Evolutionary conservation across 2,329 filamentous ascomycete genomes (phyloP).

Genomic region (Shiraia bambusicola): DNA sequence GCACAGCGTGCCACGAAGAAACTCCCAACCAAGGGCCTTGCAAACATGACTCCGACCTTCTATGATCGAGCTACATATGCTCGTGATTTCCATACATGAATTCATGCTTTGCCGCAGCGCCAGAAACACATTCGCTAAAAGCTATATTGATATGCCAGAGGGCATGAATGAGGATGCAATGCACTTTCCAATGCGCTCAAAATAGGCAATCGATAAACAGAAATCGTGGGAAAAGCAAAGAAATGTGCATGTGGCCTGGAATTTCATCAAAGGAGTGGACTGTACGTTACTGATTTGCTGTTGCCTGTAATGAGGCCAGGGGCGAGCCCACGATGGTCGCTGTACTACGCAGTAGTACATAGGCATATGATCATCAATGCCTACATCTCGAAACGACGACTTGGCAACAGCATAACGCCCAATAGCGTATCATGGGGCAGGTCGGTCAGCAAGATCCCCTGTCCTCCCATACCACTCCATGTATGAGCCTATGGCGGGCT

Average conservation of each 20-base stretch:
- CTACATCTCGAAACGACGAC: no score
- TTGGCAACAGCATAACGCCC: no score
- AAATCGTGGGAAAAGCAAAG: no score
- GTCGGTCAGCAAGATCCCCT: constrained; percentile 3
- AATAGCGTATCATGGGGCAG: background rate
- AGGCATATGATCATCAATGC: no score
- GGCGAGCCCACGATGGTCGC: no score
- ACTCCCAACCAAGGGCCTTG: background rate
- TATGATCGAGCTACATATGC: background rate
- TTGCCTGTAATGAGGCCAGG: no score
- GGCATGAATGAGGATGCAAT: constrained; percentile 7
- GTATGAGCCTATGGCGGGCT: constrained; percentile 27
- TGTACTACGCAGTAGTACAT: no score
- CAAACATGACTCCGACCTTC: background rate
- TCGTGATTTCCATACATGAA: background rate
- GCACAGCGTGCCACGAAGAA: background rate
- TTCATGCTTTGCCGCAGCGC: no score
- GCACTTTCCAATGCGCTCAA: constrained; percentile 14
- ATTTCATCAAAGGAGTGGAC: no score
- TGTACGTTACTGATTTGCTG: no score
- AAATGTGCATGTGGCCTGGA: no score
- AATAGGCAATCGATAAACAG: constrained; percentile 7
- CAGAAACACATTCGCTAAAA: no score
- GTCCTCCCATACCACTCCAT: constrained; percentile 33
- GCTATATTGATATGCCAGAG: background rate